A percentile compares a stretch with the other conserved stretches of the same genome.
Evolutionary conservation across 768 basidiomycete genomes (phyloP).

Genomic region (Termitomyces sp.): DNA sequence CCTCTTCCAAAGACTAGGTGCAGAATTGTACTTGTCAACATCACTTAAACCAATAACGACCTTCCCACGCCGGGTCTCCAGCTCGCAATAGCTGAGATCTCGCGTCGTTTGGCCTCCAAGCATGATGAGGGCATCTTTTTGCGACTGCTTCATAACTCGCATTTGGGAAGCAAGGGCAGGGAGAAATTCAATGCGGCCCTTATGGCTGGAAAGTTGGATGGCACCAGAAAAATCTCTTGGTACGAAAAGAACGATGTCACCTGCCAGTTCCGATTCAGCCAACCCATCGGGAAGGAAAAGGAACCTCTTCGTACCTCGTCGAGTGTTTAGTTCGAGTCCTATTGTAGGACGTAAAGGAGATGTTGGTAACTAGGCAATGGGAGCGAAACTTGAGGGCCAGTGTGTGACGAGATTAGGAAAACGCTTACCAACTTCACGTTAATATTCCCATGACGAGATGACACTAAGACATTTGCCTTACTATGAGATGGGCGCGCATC

Average conservation of each 20-base stretch:
- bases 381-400: not conserved
- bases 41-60: slow-evolving; percentile 44
- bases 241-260: slow-evolving; percentile 26
- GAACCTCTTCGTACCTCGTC: slow-evolving; percentile 26
- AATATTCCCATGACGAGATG: slow-evolving; percentile 36
- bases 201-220: slow-evolving; percentile 26
- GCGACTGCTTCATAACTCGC: slow-evolving; percentile 26
- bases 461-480: slow-evolving; percentile 37
- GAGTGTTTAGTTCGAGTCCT: slow-evolving; percentile 34
- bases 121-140: slow-evolving; percentile 38
- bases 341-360: slow-evolving; percentile 33
- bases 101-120: slow-evolving; percentile 28
- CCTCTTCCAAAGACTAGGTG: slow-evolving; percentile 40
- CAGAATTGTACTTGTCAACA: slow-evolving; percentile 32
- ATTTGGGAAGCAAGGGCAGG: slow-evolving; percentile 27
- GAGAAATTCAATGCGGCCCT: slow-evolving; percentile 26
- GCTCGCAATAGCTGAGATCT: slow-evolving; percentile 38
- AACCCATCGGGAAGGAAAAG: not conserved
- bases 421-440: slow-evolving; percentile 36
- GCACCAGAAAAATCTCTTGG: slow-evolving; percentile 28
- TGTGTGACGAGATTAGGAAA: slow-evolving; percentile 4
- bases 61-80: slow-evolving; percentile 35
- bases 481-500: slow-evolving; percentile 21
- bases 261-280: slow-evolving; percentile 14
- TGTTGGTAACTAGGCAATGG: slow-evolving; percentile 28